phyloP scores from a whole-genome alignment of 352 stramenopile genomes.

The Phytophthora fragariaefolia region DNA sequence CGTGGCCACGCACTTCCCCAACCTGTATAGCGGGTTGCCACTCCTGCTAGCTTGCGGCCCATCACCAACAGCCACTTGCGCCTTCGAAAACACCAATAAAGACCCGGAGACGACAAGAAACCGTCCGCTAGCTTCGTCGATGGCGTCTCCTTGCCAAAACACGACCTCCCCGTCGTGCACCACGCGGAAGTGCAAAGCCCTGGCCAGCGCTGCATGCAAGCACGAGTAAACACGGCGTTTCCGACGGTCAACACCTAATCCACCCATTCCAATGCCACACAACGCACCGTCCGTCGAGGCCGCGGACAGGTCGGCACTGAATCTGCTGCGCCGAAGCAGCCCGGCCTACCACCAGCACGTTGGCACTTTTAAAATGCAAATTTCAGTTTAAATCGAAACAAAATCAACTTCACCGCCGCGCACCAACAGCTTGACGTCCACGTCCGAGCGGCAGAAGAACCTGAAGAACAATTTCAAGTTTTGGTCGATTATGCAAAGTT shows the following conservation, averaged over 20 bases:
- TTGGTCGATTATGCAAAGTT: no score
- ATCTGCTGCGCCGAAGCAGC: slow-evolving; percentile 46
- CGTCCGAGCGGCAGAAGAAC: slow-evolving; percentile 48
- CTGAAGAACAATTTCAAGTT: no score
- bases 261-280: background rate
- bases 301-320: slow-evolving; percentile 39
- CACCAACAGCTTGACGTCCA: slow-evolving; percentile 62
- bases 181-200: slow-evolving; percentile 40
- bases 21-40: slow-evolving; percentile 26
- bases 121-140: slow-evolving; percentile 45
- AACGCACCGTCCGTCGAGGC: slow-evolving; percentile 46
- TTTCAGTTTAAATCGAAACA: no score
- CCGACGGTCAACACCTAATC: background rate
- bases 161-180: slow-evolving; percentile 54
- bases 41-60: slow-evolving; percentile 6
- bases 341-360: slow-evolving; percentile 24
- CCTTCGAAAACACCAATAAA: slow-evolving; percentile 48
- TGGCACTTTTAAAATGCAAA: background rate
- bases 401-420: background rate
- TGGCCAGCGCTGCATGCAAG: slow-evolving; percentile 40
- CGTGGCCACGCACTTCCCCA: slow-evolving; percentile 45
- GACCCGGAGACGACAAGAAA: slow-evolving; percentile 55
- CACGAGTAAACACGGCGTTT: background rate
- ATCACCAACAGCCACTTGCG: slow-evolving; percentile 13
- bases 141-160: slow-evolving; percentile 46